phyloP scores from a whole-genome alignment of 305 asterid genomes.

The Fraxinus sp. region DNA sequence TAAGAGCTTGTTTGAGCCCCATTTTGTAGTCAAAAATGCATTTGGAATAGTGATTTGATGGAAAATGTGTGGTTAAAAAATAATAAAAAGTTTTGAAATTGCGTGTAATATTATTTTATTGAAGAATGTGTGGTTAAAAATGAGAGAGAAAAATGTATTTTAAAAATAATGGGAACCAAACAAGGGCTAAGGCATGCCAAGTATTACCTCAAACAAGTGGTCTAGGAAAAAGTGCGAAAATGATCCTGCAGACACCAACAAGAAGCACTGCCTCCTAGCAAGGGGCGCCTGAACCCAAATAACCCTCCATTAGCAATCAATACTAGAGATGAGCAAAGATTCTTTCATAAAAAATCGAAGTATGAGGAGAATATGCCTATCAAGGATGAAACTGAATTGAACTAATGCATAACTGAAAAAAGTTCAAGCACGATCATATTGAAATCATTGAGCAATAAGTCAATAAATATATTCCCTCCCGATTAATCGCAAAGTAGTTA shows the following conservation, averaged over 20 bases:
- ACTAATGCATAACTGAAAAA: neutral
- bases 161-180: neutral
- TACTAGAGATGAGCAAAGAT: neutral
- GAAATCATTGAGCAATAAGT: neutral
- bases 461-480: neutral
- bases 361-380: neutral
- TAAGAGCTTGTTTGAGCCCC: neutral
- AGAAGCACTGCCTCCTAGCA: conserved; percentile 63
- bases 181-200: neutral
- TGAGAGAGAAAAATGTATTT: neutral
- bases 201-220: conserved; percentile 79
- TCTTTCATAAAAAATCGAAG: neutral
- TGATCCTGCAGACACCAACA: conserved; percentile 72
- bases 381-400: neutral
- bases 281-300: conserved; percentile 55
- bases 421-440: neutral
- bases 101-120: no score
- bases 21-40: neutral
- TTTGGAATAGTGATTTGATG: neutral
- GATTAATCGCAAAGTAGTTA: neutral
- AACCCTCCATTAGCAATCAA: conserved; percentile 24
- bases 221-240: conserved; percentile 86
- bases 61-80: neutral
- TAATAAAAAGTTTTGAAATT: no score
- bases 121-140: neutral